Base-by-base conservation (phyloP, 2,329 filamentous ascomycete species). In the Pseudogymnoascus sp. region DNA sequence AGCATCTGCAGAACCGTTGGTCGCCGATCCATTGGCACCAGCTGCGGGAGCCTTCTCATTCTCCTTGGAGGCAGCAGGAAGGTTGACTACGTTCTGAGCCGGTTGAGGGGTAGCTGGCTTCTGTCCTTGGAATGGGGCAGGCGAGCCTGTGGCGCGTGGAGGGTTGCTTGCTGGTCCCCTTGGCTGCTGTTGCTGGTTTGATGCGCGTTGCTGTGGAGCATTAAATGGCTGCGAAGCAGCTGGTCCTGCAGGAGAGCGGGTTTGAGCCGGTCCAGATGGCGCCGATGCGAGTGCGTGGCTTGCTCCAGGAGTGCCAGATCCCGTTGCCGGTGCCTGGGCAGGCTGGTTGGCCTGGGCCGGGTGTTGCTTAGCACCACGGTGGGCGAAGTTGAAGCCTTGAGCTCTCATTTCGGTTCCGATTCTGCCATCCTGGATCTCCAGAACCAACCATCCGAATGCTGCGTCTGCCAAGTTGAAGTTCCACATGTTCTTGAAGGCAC, bases 401-500 rank as follows among this genome's bases (percentile, higher is more conserved):
- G 95, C 95, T 67, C 92, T 87, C 95, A 99, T 99, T 78, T 99
- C 95, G 0, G 95, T 99, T 57, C 93, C 95, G 70, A 99, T 97
- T 47, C 95, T 87, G 61, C 95, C 95, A 72, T 92, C 90, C 73
- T 99, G 95, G 65, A 99, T 88, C 75, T 99, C 95, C 64, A 99
- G 79, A 14, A 97, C 92, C 61, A 99, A 82, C 82, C 92, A 99
- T 66, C 95, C 95, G 75, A 97, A 99, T 18, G 95, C 93, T 63
- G 95, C 95, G 79, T 99, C 95, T 31, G 95, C 95, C 68, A 99
- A 78, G 76, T 97, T 97, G 79, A 99, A 99, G 77, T 99, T 99
- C 95, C 95, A 99, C 95, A 97, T 97, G 75, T 99, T 99, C 81
- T 99, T 99, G 84, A 99, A 99, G 1, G 95, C 95, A 71, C 93